A percentile compares a stretch with the other conserved stretches of the same genome.
These are phyloP conservation scores for Backusella macrospora DNA, from an alignment of 192 early-diverging fungal species.

Conservation along the genomic window DNA sequence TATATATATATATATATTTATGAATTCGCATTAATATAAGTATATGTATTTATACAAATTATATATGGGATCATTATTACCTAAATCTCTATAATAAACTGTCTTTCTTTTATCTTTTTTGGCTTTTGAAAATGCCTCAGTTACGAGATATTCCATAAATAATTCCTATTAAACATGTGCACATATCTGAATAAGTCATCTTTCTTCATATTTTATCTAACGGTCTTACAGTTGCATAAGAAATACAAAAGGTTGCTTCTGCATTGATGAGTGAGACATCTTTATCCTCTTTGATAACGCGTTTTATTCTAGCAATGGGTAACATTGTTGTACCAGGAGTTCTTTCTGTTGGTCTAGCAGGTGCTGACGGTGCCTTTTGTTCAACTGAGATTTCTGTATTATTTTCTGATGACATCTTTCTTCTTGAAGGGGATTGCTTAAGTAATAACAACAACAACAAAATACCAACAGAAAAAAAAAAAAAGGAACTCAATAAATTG, in stretches of 20 bases:
- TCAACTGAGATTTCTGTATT: not conserved
- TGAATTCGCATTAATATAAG: not conserved
- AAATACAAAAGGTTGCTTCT: conserved; percentile 68
- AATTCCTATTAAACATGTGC: conserved; percentile 50
- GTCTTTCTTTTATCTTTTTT: conserved; percentile 72
- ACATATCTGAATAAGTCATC: not conserved
- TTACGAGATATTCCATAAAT: conserved; percentile 69
- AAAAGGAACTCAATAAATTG: not conserved
- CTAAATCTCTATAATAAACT: conserved; percentile 72
- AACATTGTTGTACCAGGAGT: conserved; percentile 55
- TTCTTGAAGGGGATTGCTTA: not conserved
- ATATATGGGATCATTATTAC: conserved; percentile 35
- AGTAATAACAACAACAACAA: not conserved
- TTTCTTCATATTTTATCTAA: not conserved
- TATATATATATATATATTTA: too few species aligned
- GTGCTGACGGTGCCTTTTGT: not conserved
- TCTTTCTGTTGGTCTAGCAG: conserved; percentile 1
- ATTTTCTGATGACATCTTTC: not conserved
- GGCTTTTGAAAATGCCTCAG: conserved; percentile 62
- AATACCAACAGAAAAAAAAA: not conserved
- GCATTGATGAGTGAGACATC: conserved; percentile 69
- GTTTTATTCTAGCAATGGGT: conserved; percentile 67
- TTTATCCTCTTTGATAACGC: conserved; percentile 78
- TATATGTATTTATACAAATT: not conserved
- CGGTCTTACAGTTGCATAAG: conserved; percentile 60